phyloP scores from a whole-genome alignment of 1,284 basidiomycete genomes.

The Xerocomus minutiporus region DNA sequence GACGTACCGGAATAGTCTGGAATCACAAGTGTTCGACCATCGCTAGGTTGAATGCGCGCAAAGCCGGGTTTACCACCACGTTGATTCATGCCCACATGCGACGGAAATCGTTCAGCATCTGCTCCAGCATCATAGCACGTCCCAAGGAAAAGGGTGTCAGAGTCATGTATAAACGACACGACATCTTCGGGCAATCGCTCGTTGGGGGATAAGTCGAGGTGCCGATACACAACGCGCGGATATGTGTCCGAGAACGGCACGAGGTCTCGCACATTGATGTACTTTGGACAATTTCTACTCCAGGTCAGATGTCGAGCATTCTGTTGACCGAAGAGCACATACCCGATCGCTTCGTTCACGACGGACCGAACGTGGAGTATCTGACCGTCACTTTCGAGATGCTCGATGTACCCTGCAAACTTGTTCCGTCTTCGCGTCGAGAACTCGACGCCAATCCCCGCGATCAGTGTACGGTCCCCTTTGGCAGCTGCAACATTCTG shows the following conservation, averaged over 20 bases:
- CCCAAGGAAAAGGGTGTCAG: conserved; percentile 56
- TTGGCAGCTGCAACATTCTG: conserved; percentile 31
- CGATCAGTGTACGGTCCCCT: conserved; percentile 36
- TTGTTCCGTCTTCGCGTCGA: conserved; percentile 56
- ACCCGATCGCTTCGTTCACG: conserved; percentile 60
- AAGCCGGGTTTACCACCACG: conserved; percentile 60
- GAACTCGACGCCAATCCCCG: conserved; percentile 60
- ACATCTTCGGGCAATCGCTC: conserved; percentile 48
- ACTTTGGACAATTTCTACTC: conserved; percentile 62
- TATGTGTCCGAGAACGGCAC: conserved; percentile 36
- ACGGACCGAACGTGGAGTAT: conserved; percentile 27
- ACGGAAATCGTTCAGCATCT: conserved; percentile 40
- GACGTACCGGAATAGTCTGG: conserved; percentile 58
- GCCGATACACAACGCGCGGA: conserved; percentile 37
- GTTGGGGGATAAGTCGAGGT: conserved; percentile 30
- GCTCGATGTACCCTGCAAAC: conserved; percentile 49
- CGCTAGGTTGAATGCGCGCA: conserved; percentile 49
- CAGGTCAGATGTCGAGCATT: not conserved
- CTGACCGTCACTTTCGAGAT: conserved; percentile 23
- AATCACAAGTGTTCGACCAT: conserved; percentile 51
- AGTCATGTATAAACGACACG: conserved; percentile 43
- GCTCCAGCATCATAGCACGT: conserved; percentile 44
- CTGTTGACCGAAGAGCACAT: not conserved
- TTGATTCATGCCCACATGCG: conserved; percentile 62
- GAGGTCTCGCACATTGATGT: conserved; percentile 54